phyloP scores from a whole-genome alignment of 1,284 basidiomycete species.

The Malassezia dermatis region DNA sequence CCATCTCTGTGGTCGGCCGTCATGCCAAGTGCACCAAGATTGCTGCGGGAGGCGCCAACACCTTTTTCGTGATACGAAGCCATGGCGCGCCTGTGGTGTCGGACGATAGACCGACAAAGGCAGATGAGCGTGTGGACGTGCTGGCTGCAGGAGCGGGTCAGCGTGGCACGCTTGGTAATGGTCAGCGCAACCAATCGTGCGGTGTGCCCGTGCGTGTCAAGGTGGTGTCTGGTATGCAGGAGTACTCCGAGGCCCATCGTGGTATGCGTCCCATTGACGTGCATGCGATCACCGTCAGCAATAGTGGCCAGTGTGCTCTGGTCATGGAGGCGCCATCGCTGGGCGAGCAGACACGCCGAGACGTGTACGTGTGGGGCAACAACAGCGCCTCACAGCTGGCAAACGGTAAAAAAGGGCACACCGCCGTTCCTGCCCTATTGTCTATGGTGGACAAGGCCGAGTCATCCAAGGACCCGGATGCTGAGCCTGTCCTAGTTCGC shows the following conservation, averaged over 20 bases:
- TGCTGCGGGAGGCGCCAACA: slow-evolving; percentile 37
- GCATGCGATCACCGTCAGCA: slow-evolving; percentile 60
- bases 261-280: slow-evolving; percentile 58
- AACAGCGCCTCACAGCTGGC: slow-evolving; percentile 52
- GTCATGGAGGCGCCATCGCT: slow-evolving; percentile 36
- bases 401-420: slow-evolving; percentile 67
- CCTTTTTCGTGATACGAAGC: slow-evolving; percentile 34
- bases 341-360: slow-evolving; percentile 47
- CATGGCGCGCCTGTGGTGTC: neutral
- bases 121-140: slow-evolving; percentile 53
- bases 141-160: slow-evolving; percentile 73
- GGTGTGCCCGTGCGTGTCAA: slow-evolving; percentile 65
- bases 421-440: slow-evolving; percentile 59
- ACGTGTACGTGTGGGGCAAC: slow-evolving; percentile 53
- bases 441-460: slow-evolving; percentile 46
- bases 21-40: slow-evolving; percentile 49
- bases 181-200: slow-evolving; percentile 64
- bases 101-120: slow-evolving; percentile 17
- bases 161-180: slow-evolving; percentile 75
- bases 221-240: slow-evolving; percentile 68
- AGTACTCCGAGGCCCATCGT: slow-evolving; percentile 21
- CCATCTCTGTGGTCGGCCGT: neutral
- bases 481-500: neutral
- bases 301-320: slow-evolving; percentile 55
- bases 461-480: slow-evolving; percentile 27